Conservation (phyloP, 176 grass and related monocot species). For the Cenchrus americanus region DNA sequence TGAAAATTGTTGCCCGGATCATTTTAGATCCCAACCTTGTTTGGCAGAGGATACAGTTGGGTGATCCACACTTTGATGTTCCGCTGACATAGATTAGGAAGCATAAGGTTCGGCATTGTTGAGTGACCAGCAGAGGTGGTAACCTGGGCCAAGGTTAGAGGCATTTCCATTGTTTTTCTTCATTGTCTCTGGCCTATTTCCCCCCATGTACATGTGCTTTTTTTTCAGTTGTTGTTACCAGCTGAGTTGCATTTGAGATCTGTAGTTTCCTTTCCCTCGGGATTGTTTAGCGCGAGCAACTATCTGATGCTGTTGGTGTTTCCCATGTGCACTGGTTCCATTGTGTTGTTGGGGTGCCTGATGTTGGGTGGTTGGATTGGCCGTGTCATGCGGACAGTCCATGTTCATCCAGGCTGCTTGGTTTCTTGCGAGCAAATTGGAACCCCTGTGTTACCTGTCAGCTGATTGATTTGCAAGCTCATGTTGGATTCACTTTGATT, state of each 20-base stretch:
- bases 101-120: slow-evolving; percentile 40
- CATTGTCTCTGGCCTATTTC: not conserved
- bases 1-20: slow-evolving; percentile 25
- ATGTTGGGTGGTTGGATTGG: slow-evolving; percentile 34
- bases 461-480: slow-evolving; percentile 27
- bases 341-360: slow-evolving; percentile 20
- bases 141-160: not conserved
- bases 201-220: slow-evolving; percentile 14
- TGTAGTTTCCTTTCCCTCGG: not conserved
- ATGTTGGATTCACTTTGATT: not conserved
- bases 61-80: slow-evolving; percentile 37
- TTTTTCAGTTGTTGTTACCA: not conserved
- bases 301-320: slow-evolving; percentile 11
- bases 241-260: slow-evolving; percentile 28
- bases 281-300: slow-evolving; percentile 27
- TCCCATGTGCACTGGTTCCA: slow-evolving; percentile 2
- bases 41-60: slow-evolving; percentile 16
- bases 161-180: not conserved
- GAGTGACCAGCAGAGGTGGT: slow-evolving; percentile 32
- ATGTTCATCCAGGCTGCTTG: too few relatives aligned
- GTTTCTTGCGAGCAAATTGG: too few relatives aligned
- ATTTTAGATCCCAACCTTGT: slow-evolving; percentile 29
- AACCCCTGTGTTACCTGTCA: not conserved
- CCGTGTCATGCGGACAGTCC: not conserved
- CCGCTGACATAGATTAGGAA: slow-evolving; percentile 48